These are phyloP conservation scores for Leishmania arabica DNA, from an alignment of 208 protist species.

Conservation along the genomic window DNA sequence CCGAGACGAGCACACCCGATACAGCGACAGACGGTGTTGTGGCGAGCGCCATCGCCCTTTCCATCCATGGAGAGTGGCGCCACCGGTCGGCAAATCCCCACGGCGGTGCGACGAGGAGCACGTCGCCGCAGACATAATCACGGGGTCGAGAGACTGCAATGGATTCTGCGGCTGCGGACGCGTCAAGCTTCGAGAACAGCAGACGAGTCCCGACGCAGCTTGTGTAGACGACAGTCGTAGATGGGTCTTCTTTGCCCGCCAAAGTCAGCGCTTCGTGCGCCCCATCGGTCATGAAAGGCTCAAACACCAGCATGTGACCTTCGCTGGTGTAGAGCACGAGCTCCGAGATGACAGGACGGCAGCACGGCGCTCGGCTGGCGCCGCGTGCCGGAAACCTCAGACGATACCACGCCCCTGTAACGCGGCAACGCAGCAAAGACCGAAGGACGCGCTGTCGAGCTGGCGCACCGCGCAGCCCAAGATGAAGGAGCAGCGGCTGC, in stretches of 20 bases:
- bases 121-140: background rate
- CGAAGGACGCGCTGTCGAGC: constrained; percentile 11
- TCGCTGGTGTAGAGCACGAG: constrained; percentile 15
- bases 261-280: too few relatives aligned
- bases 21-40: background rate
- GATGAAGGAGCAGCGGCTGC: constrained; percentile 17
- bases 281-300: constrained; percentile 2
- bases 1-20: background rate
- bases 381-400: background rate
- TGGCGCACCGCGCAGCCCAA: constrained; percentile 15
- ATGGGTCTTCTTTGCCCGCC: background rate
- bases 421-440: constrained; percentile 13
- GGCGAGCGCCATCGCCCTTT: constrained; percentile 4
- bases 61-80: constrained; percentile 26
- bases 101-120: constrained; percentile 26
- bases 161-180: background rate
- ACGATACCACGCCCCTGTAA: constrained; percentile 21
- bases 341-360: constrained; percentile 3
- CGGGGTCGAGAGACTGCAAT: background rate
- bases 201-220: constrained; percentile 22
- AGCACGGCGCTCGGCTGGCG: background rate
- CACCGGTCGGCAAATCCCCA: constrained; percentile 28
- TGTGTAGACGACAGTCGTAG: constrained; percentile 11
- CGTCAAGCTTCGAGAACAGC: background rate
- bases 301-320: constrained; percentile 22